These are phyloP conservation scores for Trichomonascaceae sp. DNA, from an alignment of 1,139 yeast genomes.

Conservation along the genomic window DNA sequence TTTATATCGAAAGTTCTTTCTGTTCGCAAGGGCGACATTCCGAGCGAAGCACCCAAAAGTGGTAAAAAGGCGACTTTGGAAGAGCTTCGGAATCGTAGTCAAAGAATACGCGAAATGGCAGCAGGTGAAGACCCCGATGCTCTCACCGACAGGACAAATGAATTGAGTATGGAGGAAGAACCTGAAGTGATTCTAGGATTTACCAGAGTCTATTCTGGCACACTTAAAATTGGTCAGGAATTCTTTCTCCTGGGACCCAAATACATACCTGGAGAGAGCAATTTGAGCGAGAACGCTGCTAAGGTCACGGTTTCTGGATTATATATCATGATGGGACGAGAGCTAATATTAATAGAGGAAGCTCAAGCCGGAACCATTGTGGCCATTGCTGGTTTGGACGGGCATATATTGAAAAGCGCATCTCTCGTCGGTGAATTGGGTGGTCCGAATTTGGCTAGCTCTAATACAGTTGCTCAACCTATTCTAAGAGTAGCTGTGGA, in stretches of 20 bases:
- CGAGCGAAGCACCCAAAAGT: conserved; percentile 41
- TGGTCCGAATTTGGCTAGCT: conserved; percentile 68
- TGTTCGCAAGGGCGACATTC: conserved; percentile 73
- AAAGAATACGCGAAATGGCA: conserved; percentile 53
- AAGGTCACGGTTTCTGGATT: conserved; percentile 56
- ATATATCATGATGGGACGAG: conserved; percentile 88
- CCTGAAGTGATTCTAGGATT: conserved; percentile 64
- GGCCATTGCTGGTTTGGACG: conserved; percentile 89
- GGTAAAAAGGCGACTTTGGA: conserved; percentile 33
- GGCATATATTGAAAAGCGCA: conserved; percentile 77
- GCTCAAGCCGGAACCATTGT: conserved; percentile 96
- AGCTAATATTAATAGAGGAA: conserved; percentile 62
- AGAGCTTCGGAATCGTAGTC: conserved; percentile 61
- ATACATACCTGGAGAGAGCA: conserved; percentile 53
- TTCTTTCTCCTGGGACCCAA: conserved; percentile 79
- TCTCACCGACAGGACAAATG: background rate
- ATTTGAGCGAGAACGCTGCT: conserved; percentile 54
- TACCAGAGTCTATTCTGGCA: conserved; percentile 84
- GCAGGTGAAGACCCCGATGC: conserved; percentile 28
- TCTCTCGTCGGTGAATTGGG: conserved; percentile 51
- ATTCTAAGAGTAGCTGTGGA: conserved; percentile 92
- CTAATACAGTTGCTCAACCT: conserved; percentile 65
- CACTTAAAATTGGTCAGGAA: conserved; percentile 65
- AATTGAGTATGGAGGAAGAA: conserved; percentile 10
- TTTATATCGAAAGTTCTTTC: conserved; percentile 88